Percentiles rank a stretch among this genome's conserved stretches.
These are phyloP conservation scores for Sodiomyces alkalinus DNA, from an alignment of 2,329 filamentous ascomycete species.

Conservation along the genomic window DNA sequence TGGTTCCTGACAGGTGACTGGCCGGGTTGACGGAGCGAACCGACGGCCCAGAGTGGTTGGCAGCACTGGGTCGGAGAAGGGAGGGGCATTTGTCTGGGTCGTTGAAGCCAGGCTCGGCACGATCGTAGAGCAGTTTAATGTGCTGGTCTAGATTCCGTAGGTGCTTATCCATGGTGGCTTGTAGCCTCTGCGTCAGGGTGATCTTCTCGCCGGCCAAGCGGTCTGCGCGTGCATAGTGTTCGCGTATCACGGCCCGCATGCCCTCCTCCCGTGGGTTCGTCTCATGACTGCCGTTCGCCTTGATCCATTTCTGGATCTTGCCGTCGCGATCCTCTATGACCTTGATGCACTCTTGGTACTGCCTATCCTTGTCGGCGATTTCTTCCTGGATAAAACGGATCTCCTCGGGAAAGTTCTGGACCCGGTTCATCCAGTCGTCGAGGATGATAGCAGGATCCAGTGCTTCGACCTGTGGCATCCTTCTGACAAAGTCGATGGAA, in stretches of 20 bases:
- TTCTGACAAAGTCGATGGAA: conserved; percentile 54
- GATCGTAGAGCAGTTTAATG: conserved; percentile 45
- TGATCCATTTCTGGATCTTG: conserved; percentile 70
- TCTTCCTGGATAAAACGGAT: conserved; percentile 74
- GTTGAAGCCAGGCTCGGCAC: conserved; percentile 44
- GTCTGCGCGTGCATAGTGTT: conserved; percentile 54
- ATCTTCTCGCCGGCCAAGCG: conserved; percentile 63
- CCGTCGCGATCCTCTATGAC: conserved; percentile 58
- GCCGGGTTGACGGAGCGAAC: conserved; percentile 27
- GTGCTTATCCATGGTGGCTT: conserved; percentile 46
- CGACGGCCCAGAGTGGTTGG: conserved; percentile 29
- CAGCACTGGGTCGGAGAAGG: conserved; percentile 40
- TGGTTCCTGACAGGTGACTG: conserved; percentile 16
- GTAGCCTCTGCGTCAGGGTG: conserved; percentile 48
- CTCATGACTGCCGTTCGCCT: conserved; percentile 56
- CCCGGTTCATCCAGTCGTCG: conserved; percentile 62
- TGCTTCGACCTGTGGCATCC: conserved; percentile 46
- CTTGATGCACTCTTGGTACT: conserved; percentile 52
- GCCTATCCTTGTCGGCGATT: conserved; percentile 63
- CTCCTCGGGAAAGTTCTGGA: conserved; percentile 68
- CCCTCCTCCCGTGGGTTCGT: conserved; percentile 61
- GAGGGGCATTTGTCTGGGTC: conserved; percentile 50
- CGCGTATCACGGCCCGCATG: conserved; percentile 48
- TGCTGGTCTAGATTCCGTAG: conserved; percentile 45
- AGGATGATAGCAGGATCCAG: conserved; percentile 55